These are phyloP conservation scores for Rhexocercosporidium sp. DNA, from an alignment of 2,329 filamentous ascomycete species.

Conservation along the genomic window DNA sequence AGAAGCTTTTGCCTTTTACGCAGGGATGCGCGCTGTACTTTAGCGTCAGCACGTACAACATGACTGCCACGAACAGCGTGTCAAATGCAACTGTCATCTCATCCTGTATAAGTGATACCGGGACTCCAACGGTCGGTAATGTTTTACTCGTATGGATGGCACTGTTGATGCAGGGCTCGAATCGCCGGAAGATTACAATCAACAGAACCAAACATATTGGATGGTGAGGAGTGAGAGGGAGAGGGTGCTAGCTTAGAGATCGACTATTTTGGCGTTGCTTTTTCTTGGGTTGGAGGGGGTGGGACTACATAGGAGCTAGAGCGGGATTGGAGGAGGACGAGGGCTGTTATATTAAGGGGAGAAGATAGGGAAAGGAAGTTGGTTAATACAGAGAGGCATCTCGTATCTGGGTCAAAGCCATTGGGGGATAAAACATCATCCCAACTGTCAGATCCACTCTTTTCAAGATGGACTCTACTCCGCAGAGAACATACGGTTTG, in stretches of 20 bases:
- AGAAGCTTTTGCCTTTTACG: neutral
- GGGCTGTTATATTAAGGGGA: constrained; percentile 10
- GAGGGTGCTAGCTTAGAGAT: constrained; percentile 12
- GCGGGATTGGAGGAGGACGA: constrained; percentile 13
- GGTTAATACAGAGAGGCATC: constrained; percentile 2
- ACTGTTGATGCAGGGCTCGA: constrained; percentile 11
- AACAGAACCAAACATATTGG: constrained; percentile 9
- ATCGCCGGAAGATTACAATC: neutral
- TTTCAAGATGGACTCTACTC: too few species aligned
- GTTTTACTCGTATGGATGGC: constrained; percentile 13
- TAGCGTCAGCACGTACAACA: constrained; percentile 19
- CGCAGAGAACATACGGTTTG: too few species aligned
- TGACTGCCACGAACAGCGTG: constrained; percentile 10
- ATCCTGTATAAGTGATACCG: constrained; percentile 13
- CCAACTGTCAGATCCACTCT: neutral
- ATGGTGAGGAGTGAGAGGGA: constrained; percentile 14
- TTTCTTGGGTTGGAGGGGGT: constrained; percentile 19
- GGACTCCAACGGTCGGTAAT: constrained; percentile 17
- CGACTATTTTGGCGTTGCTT: constrained; percentile 18
- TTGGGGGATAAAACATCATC: neutral
- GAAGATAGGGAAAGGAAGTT: constrained; percentile 20
- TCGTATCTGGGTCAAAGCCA: neutral
- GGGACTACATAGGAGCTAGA: neutral
- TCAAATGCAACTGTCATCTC: constrained; percentile 2
- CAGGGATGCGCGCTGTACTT: constrained; percentile 18